Conservation (phyloP, 2,329 filamentous ascomycete species). For the Paracamarosporium sp. region DNA sequence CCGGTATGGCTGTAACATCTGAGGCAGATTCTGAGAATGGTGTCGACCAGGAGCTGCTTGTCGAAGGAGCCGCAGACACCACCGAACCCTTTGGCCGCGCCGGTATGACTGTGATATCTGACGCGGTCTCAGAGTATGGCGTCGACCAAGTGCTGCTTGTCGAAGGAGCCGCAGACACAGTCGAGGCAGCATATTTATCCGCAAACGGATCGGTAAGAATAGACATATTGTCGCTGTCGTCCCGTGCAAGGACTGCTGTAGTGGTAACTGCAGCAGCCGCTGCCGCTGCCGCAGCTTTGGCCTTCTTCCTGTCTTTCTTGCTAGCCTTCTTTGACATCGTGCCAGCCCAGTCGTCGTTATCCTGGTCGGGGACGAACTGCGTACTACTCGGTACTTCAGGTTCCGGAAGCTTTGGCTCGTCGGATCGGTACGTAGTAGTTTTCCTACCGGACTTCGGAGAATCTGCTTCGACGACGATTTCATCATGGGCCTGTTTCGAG, state of each 20-base stretch:
- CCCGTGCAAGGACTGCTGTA: constrained; percentile 25
- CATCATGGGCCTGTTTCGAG: constrained; percentile 37
- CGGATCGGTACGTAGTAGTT: constrained; percentile 39
- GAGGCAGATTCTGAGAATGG: constrained; percentile 53
- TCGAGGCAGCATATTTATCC: constrained; percentile 26
- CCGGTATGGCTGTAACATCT: constrained; percentile 42
- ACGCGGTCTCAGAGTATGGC: constrained; percentile 52
- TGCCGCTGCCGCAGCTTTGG: constrained; percentile 26
- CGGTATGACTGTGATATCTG: constrained; percentile 45
- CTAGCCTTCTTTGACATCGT: constrained; percentile 35
- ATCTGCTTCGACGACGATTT: constrained; percentile 49
- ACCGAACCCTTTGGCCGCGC: constrained; percentile 41
- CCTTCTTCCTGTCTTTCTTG: constrained; percentile 42
- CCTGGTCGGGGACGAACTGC: constrained; percentile 35
- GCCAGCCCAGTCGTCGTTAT: constrained; percentile 29
- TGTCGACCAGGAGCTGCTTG: constrained; percentile 39
- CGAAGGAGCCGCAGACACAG: constrained; percentile 26
- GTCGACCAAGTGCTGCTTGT: constrained; percentile 40
- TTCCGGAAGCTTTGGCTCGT: constrained; percentile 18
- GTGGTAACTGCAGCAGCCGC: constrained; percentile 23
- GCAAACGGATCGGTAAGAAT: constrained; percentile 37
- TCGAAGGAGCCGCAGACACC: constrained; percentile 28
- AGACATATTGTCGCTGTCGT: constrained; percentile 27
- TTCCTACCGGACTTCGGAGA: constrained; percentile 36
- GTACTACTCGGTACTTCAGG: constrained; percentile 36